A percentile compares a stretch with the other conserved stretches of the same genome.
Evolutionary conservation across 1,284 basidiomycete species (phyloP).

Genomic region (Paramarasmius palmivorus): DNA sequence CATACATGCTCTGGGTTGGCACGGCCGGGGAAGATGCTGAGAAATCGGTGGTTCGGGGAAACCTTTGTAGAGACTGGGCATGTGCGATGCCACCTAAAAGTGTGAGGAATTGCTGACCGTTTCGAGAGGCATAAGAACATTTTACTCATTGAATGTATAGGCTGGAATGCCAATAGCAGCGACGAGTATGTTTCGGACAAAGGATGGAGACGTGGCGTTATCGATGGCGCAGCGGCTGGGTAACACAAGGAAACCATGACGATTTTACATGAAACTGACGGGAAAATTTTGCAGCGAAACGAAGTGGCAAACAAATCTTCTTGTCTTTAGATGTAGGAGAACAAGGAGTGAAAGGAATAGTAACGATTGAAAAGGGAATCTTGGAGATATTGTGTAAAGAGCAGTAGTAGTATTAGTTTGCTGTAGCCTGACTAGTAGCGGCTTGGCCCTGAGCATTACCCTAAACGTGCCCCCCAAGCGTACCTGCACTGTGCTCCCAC

Average conservation of each 20-base stretch:
- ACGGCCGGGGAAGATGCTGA: constrained; percentile 55
- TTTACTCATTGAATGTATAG: constrained; percentile 12
- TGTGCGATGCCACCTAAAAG: constrained; percentile 70
- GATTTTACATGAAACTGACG: too few species aligned
- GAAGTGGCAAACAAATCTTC: constrained; percentile 68
- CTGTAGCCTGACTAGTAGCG: not conserved
- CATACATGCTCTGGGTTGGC: constrained; percentile 85
- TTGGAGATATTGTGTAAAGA: constrained; percentile 47
- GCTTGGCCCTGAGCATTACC: not conserved
- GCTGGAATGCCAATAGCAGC: constrained; percentile 9
- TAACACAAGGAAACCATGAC: too few species aligned
- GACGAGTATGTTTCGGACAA: constrained; percentile 56
- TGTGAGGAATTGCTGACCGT: not conserved
- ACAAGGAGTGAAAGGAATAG: constrained; percentile 46
- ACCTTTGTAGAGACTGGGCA: constrained; percentile 77
- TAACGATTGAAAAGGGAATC: constrained; percentile 60
- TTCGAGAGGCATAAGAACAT: not conserved
- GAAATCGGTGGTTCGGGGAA: constrained; percentile 50
- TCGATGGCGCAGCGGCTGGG: constrained; percentile 80
- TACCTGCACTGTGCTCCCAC: too few species aligned
- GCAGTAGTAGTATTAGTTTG: constrained; percentile 27
- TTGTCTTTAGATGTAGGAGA: constrained; percentile 66
- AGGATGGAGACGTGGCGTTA: constrained; percentile 63
- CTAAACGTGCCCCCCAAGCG: too few species aligned
- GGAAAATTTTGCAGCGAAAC: constrained; percentile 63